Evolutionary conservation across 495 filamentous ascomycete genomes (phyloP), one percentile per base, ranked within the genome.

Genomic region (Aspergillus homomorphus): DNA sequence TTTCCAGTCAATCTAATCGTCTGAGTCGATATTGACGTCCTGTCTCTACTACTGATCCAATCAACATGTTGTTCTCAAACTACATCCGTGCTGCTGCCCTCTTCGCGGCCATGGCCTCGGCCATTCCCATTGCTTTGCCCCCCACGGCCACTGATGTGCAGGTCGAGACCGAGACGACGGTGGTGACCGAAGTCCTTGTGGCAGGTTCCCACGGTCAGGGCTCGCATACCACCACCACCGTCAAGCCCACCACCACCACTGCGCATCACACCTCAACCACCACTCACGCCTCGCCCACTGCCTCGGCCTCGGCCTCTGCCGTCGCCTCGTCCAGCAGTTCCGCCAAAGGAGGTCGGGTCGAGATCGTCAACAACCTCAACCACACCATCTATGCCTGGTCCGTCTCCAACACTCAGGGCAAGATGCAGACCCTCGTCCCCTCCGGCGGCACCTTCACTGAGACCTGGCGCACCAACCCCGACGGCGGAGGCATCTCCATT

Each of bases 401-500:
- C 45, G 74, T 76, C 20, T 58, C 69, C 46, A 58, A 69, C 45
- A 53, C 48, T 21, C 53, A 63, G 22, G 63, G 67, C 38, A 45
- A 55, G 46, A 73, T 76, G 74, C 51, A 64, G 44, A 71, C 59
- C 60, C 60, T 77, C 23, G 24, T 53, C 21, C 58, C 70, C 46
- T 50, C 53, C 48, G 74, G 75, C 23, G 66, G 69, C 38, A 55
- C 41, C 58, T 76, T 73, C 70, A 45, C 30, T 21, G 75, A 78
- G 66, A n/a, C 45, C 56, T 78, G 68, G 68, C 59, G 59, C 16
- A 66, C 56, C 67, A 74, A 73, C 69, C 65, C 73, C 57, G 71
- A 68, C 60, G 73, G 73, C 45, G 74, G 75, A 18, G 75, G 73
- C 58, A 56, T 77, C 53, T 78, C 75, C 46, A 78, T 78, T 71